phyloP scores from a whole-genome alignment of 2,329 filamentous ascomycete species.

The Neocatenulostroma microsporum region DNA sequence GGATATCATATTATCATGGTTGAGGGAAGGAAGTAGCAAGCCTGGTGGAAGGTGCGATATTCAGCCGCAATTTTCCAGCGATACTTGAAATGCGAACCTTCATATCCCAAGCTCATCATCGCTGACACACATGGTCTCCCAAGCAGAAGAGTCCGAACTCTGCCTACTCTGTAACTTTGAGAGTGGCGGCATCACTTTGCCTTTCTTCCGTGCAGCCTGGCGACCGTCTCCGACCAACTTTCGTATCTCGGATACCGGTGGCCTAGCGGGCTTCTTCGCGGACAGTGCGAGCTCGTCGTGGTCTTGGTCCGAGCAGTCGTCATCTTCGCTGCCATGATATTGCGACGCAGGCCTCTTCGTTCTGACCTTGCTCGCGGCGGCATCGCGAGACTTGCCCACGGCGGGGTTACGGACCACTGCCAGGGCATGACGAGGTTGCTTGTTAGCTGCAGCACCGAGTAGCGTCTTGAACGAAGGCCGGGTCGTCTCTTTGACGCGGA shows the following conservation, averaged over 20 bases:
- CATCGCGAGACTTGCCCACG: too few relatives aligned
- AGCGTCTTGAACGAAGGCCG: too few relatives aligned
- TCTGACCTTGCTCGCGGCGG: too few relatives aligned
- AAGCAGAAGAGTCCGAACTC: too few relatives aligned
- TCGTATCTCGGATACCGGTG: neutral
- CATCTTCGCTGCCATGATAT: conserved; percentile 4
- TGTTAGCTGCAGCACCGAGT: too few relatives aligned
- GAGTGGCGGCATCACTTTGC: too few relatives aligned
- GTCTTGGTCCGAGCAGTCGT: conserved; percentile 6
- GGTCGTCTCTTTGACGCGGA: too few relatives aligned
- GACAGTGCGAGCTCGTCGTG: neutral
- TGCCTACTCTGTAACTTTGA: too few relatives aligned
- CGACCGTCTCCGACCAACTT: neutral
- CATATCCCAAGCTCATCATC: conserved; percentile 25
- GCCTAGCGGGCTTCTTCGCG: conserved; percentile 1
- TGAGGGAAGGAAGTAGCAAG: conserved; percentile 2
- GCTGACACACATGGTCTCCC: too few relatives aligned
- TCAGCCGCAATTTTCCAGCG: neutral
- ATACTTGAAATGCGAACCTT: neutral
- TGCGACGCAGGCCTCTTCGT: too few relatives aligned
- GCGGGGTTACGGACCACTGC: too few relatives aligned
- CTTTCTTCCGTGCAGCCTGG: conserved; percentile 12
- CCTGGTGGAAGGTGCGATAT: neutral
- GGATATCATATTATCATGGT: conserved; percentile 51
- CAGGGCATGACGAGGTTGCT: too few relatives aligned